A percentile compares a stretch with the other conserved stretches of the same genome.
Evolutionary conservation across 2,329 filamentous ascomycete genomes (phyloP).

Genomic region (Amylocarpus encephaloides): DNA sequence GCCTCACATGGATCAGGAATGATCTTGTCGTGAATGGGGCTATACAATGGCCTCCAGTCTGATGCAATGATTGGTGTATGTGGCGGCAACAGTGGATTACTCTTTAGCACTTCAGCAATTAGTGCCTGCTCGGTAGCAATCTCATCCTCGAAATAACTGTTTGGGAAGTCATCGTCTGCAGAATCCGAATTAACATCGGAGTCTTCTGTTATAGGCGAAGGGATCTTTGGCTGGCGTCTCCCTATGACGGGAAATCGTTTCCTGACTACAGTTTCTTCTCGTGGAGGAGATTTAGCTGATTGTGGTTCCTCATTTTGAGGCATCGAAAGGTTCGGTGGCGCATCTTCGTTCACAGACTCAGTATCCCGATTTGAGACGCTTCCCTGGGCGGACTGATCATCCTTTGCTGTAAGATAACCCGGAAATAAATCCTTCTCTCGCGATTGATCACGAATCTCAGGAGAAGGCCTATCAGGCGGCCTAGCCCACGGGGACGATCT

Average conservation of each 20-base stretch:
- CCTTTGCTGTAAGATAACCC: neutral
- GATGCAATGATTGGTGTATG: slow-evolving; percentile 4
- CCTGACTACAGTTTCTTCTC: slow-evolving; percentile 2
- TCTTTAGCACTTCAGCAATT: slow-evolving; percentile 14
- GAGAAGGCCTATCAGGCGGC: slow-evolving; percentile 1
- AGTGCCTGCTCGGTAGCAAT: slow-evolving; percentile 24
- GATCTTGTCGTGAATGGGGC: slow-evolving; percentile 13
- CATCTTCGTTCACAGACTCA: neutral
- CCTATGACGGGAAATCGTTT: slow-evolving; percentile 17
- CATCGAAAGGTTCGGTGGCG: neutral
- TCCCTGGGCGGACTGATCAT: slow-evolving; percentile 1
- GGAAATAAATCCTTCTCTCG: slow-evolving; percentile 1
- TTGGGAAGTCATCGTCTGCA: slow-evolving; percentile 30
- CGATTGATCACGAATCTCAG: neutral
- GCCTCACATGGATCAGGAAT: slow-evolving; percentile 14
- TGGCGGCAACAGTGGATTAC: slow-evolving; percentile 19
- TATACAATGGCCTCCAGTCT: slow-evolving; percentile 19
- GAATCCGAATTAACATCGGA: slow-evolving; percentile 27
- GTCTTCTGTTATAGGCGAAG: slow-evolving; percentile 6
- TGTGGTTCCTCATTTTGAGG: neutral
- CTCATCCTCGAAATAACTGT: slow-evolving; percentile 30
- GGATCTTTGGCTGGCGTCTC: slow-evolving; percentile 15
- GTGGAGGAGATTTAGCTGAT: neutral
- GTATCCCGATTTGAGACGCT: slow-evolving; percentile 1
- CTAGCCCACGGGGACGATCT: slow-evolving; percentile 3